Evolutionary conservation across 2,329 filamentous ascomycete species (phyloP).

Genomic region (Cladosporium sp.): DNA sequence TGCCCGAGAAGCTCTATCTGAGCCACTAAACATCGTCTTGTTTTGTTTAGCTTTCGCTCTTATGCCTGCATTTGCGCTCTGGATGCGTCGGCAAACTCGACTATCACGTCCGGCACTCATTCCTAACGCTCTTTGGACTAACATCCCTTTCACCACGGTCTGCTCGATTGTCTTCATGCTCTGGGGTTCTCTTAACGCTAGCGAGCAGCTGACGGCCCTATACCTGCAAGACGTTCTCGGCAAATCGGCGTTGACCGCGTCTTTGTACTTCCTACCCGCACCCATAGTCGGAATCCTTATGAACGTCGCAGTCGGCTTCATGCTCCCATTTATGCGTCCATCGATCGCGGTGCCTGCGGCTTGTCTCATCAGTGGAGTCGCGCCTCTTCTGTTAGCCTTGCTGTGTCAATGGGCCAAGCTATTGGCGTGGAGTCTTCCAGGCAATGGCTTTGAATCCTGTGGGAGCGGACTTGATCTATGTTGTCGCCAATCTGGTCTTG

Average conservation of each 20-base stretch:
- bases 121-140: conserved; percentile 59
- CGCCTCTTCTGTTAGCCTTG: no score
- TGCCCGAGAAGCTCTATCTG: conserved; percentile 17
- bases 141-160: conserved; percentile 51
- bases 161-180: conserved; percentile 43
- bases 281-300: conserved; percentile 36
- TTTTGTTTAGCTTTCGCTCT: conserved; percentile 41
- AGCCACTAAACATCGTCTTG: conserved; percentile 30
- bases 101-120: conserved; percentile 52
- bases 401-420: no score
- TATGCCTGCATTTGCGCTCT: conserved; percentile 50
- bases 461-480: no score
- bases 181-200: conserved; percentile 37
- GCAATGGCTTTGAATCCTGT: no score
- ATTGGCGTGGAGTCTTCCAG: no score
- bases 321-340: no score
- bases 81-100: conserved; percentile 50
- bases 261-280: conserved; percentile 39
- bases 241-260: conserved; percentile 25
- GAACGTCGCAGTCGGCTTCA: conserved; percentile 43
- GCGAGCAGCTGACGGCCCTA: no score
- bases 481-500: no score
- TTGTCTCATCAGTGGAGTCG: no score
- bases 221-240: conserved; percentile 41
- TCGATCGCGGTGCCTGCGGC: no score